Evolutionary conservation across 768 basidiomycete genomes (phyloP).

Genomic region (Thelephora ganbajun): DNA sequence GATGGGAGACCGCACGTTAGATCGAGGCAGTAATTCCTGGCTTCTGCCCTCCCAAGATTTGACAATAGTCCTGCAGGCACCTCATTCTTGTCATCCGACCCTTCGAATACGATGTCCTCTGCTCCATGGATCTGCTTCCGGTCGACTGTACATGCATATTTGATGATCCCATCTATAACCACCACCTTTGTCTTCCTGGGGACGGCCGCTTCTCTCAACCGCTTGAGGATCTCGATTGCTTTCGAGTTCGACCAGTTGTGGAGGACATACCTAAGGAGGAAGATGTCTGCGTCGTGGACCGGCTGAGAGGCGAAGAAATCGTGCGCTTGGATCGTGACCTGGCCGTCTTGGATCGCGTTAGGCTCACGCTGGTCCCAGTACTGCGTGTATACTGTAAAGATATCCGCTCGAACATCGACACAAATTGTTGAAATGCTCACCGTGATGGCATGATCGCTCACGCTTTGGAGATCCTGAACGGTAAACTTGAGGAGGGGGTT

Average conservation of each 20-base stretch:
- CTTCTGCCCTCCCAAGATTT: conserved; percentile 15
- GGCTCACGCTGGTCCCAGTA: too few relatives aligned
- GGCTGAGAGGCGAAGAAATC: conserved; percentile 25
- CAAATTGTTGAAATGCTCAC: too few relatives aligned
- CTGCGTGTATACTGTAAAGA: too few relatives aligned
- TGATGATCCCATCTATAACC: conserved; percentile 26
- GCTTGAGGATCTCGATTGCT: conserved; percentile 20
- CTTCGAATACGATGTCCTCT: conserved; percentile 8
- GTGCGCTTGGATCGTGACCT: too few relatives aligned
- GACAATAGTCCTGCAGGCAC: conserved; percentile 16
- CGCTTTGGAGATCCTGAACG: conserved; percentile 22
- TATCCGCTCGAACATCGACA: too few relatives aligned
- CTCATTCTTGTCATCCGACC: too few relatives aligned
- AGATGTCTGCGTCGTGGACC: conserved; percentile 20
- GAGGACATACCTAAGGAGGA: conserved; percentile 21
- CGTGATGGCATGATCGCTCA: too few relatives aligned
- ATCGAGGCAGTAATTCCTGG: too few relatives aligned
- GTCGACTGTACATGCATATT: conserved; percentile 12
- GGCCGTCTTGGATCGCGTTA: too few relatives aligned
- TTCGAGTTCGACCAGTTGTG: conserved; percentile 27
- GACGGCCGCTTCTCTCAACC: conserved; percentile 22
- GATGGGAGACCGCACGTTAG: too few relatives aligned
- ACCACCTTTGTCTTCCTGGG: conserved; percentile 25
- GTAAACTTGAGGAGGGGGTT: conserved; percentile 14
- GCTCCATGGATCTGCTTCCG: conserved; percentile 13